Base-by-base conservation (phyloP, 169 alveolate genomes). In the Plasmodium inui region DNA sequence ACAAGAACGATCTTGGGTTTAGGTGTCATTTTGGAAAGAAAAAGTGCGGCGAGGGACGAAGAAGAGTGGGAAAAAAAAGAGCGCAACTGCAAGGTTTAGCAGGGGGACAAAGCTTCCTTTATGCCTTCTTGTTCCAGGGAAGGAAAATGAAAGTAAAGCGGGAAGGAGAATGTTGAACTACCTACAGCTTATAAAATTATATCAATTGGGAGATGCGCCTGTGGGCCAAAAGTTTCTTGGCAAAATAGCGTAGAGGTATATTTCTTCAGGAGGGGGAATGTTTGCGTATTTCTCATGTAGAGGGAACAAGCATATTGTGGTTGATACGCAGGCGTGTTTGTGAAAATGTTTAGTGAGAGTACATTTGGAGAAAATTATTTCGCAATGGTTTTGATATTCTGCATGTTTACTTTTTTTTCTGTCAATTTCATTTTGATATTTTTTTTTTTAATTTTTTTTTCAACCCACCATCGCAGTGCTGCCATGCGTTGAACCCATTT, bases 1-100 rank as follows among this genome's bases (percentile, higher is more conserved):
- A 96, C 93, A 7, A 97, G 95, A 0, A 97, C 97, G 26, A 97
- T 96, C 92, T 97, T 97, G 19, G 96, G 30, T 67, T 71, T 90
- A 1, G 80, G 95, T 19, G 86, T 53, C 95, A 90, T 90, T 22
- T 46, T 90, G n/a, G 8, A 22, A n/a, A 17, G n/a, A n/a, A n/a
- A n/a, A n/a, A n/a, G n/a, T n/a, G n/a, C n/a, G n/a, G n/a, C n/a
- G n/a, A n/a, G 32, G 7, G 22, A 0, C 1, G 3, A 57, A 57
- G 9, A 61, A 61, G 19, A 4, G 19, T 0, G 19, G 19, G 19
- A 61, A 61, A 19, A 17, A 61, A 61, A 61, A 0, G 34, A 19
- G 12, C n/a, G n/a, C n/a, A n/a, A n/a, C n/a, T n/a, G n/a, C n/a
- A n/a, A n/a, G n/a, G n/a, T n/a, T n/a, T n/a, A n/a, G n/a, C n/a